Percentiles rank a stretch among this genome's conserved stretches.
Evolutionary conservation across 495 filamentous ascomycete species (phyloP).

Genomic region (Lophium mytilinum): DNA sequence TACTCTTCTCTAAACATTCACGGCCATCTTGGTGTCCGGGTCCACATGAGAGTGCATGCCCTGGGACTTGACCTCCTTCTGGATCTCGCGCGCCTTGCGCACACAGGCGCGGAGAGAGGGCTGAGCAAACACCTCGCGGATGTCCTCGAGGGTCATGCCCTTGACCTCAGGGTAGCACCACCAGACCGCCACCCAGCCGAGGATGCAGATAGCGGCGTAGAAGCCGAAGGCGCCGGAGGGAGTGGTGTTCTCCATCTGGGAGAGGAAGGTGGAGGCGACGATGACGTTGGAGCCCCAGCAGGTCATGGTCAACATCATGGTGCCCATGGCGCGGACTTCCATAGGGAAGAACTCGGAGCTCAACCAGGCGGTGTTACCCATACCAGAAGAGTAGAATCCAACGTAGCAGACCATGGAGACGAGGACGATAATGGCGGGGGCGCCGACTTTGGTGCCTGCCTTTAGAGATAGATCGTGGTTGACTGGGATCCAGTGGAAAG

Average conservation of each 20-base stretch:
- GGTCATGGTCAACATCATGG: constrained; percentile 45
- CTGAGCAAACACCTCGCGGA: constrained; percentile 42
- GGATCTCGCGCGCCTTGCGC: constrained; percentile 33
- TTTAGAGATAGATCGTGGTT: constrained; percentile 31
- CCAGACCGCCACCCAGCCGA: constrained; percentile 41
- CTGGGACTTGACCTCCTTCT: constrained; percentile 29
- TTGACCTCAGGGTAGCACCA: constrained; percentile 47
- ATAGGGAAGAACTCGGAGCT: constrained; percentile 45
- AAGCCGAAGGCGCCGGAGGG: constrained; percentile 46
- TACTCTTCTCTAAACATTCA: constrained; percentile 1
- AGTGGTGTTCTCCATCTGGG: constrained; percentile 42
- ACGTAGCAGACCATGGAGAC: constrained; percentile 44
- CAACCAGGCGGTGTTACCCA: constrained; percentile 47
- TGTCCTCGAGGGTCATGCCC: constrained; percentile 43
- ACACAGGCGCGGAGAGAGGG: constrained; percentile 36
- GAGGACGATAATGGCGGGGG: constrained; percentile 38
- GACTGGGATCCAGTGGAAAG: constrained; percentile 45
- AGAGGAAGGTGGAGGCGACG: constrained; percentile 45
- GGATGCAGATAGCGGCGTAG: constrained; percentile 42
- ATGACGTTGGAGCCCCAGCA: constrained; percentile 48
- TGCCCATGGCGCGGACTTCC: constrained; percentile 46
- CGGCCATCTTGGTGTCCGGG: not conserved
- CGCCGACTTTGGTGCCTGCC: constrained; percentile 25
- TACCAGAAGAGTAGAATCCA: constrained; percentile 39
- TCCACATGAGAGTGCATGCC: not conserved